phyloP scores from a whole-genome alignment of 805 yeast species.

The Teunomyces pallodes region DNA sequence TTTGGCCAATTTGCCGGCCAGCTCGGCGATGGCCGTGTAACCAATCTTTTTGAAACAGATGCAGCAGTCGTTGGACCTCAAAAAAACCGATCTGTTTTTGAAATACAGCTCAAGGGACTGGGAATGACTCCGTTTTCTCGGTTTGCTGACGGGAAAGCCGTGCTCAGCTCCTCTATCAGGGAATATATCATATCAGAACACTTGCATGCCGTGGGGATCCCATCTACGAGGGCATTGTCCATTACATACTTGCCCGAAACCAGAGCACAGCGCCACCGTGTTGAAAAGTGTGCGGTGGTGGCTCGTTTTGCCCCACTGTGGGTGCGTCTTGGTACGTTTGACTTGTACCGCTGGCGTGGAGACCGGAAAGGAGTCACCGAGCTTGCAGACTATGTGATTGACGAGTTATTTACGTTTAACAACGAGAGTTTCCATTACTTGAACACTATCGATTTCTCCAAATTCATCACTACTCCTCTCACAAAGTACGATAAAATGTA shows the following conservation, averaged over 20 bases:
- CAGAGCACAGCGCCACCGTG: conserved; percentile 65
- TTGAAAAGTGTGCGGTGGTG: conserved; percentile 83
- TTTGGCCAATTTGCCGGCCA: conserved; percentile 97
- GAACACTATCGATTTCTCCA: neutral
- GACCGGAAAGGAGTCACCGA: conserved; percentile 60
- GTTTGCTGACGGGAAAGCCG: conserved; percentile 97
- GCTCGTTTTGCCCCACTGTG: conserved; percentile 81
- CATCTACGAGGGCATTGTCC: conserved; percentile 81
- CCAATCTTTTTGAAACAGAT: conserved; percentile 70
- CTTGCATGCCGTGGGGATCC: conserved; percentile 75
- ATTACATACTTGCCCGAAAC: conserved; percentile 72
- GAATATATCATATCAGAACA: conserved; percentile 87
- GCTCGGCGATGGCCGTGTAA: conserved; percentile 92
- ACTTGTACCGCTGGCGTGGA: conserved; percentile 70
- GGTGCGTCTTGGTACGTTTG: conserved; percentile 88
- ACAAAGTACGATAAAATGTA: conserved; percentile 70
- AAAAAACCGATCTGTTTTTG: conserved; percentile 44
- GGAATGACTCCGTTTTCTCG: conserved; percentile 91
- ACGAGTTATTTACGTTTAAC: conserved; percentile 51
- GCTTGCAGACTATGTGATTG: conserved; percentile 71
- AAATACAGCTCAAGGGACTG: conserved; percentile 85
- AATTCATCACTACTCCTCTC: conserved; percentile 12
- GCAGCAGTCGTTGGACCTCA: conserved; percentile 22
- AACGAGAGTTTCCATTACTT: conserved; percentile 25
- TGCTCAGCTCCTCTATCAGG: conserved; percentile 78